Percentiles rank a stretch among this genome's conserved stretches.
These are phyloP conservation scores for Jasminum sambac DNA, from an alignment of 257 asterid species.

Conservation along the genomic window DNA sequence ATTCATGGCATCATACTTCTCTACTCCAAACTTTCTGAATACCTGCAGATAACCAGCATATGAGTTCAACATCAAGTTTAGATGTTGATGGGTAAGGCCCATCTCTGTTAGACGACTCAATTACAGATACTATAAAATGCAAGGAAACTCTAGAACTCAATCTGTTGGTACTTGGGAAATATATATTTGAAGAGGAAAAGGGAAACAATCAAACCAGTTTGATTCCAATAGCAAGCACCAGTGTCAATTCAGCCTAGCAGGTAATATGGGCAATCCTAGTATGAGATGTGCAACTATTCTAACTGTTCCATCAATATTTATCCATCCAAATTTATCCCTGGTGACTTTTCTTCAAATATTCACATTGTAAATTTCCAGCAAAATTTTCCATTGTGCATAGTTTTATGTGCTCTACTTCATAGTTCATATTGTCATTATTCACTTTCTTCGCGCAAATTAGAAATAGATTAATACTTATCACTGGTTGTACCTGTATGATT, in stretches of 20 bases:
- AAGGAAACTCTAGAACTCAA: background rate
- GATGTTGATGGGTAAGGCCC: background rate
- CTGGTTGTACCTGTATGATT: background rate
- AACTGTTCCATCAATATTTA: background rate
- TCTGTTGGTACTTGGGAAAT: background rate
- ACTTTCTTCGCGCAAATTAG: background rate
- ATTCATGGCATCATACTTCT: conserved; percentile 57
- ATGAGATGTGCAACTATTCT: background rate
- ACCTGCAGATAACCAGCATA: conserved; percentile 48
- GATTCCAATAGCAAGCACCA: no score
- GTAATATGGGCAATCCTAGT: background rate
- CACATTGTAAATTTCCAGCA: background rate
- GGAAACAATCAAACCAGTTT: background rate
- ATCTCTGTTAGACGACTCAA: background rate
- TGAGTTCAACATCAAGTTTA: background rate
- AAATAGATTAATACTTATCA: background rate
- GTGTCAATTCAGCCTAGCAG: no score
- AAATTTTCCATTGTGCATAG: background rate
- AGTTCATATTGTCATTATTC: background rate
- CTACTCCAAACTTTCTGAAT: conserved; percentile 75
- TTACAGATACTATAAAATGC: background rate
- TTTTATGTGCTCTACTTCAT: background rate
- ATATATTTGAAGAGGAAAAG: background rate
- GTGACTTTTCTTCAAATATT: background rate
- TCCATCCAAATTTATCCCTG: background rate